These are phyloP conservation scores for Fusarium ambrosium DNA, from an alignment of 2,329 filamentous ascomycete genomes.

Conservation along the genomic window DNA sequence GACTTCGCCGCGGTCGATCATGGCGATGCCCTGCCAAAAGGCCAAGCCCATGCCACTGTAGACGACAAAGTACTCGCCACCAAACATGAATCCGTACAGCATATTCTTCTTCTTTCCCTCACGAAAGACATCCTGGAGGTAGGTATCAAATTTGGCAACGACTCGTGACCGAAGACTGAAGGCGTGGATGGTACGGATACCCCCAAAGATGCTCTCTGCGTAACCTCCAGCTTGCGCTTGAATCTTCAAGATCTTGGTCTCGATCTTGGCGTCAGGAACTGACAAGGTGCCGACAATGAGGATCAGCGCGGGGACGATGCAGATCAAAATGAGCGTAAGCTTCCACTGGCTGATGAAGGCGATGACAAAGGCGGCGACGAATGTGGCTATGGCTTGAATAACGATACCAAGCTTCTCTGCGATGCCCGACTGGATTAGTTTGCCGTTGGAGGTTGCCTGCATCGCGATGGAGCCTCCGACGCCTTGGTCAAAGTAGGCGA, in stretches of 20 bases:
- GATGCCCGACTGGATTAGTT: conserved; percentile 36
- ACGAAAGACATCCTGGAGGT: conserved; percentile 49
- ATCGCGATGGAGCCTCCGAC: conserved; percentile 47
- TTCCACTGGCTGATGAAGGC: conserved; percentile 57
- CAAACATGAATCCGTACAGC: conserved; percentile 4
- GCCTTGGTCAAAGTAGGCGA: conserved; percentile 51
- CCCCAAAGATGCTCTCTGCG: conserved; percentile 51
- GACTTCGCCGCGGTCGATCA: conserved; percentile 53
- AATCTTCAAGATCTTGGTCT: conserved; percentile 48
- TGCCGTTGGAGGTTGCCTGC: conserved; percentile 51
- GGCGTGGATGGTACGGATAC: conserved; percentile 55
- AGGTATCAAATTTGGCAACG: conserved; percentile 51
- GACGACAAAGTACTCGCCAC: conserved; percentile 45
- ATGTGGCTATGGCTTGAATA: conserved; percentile 52
- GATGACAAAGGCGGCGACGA: conserved; percentile 53
- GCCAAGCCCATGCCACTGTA: conserved; percentile 55
- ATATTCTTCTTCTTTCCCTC: conserved; percentile 7
- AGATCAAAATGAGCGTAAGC: conserved; percentile 54
- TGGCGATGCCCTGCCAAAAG: conserved; percentile 58
- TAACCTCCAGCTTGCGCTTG: conserved; percentile 48
- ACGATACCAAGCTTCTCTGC: conserved; percentile 32
- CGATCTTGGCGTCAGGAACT: conserved; percentile 36
- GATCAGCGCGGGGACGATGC: conserved; percentile 43
- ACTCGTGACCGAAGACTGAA: conserved; percentile 55
- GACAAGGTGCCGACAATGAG: conserved; percentile 45